A percentile compares a stretch with the other conserved stretches of the same genome.
These are phyloP conservation scores for Leccinum fibrillosum DNA, from an alignment of 768 basidiomycete species.

Conservation along the genomic window DNA sequence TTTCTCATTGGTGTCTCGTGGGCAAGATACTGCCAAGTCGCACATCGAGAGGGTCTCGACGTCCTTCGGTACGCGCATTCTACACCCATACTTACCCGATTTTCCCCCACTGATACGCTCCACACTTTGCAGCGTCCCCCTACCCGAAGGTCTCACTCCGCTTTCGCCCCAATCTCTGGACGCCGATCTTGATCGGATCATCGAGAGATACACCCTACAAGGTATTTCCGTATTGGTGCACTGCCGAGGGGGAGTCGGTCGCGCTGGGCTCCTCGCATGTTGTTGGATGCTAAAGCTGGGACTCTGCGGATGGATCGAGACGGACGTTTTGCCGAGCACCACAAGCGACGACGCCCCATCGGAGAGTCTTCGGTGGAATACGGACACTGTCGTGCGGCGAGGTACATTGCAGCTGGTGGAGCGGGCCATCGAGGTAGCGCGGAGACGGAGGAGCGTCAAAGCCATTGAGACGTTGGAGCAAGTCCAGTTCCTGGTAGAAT, in stretches of 20 bases:
- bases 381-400: conserved; percentile 28
- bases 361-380: conserved; percentile 16
- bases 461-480: conserved; percentile 95
- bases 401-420: conserved; percentile 68
- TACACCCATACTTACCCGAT: neutral
- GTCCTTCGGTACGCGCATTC: conserved; percentile 59
- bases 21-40: conserved; percentile 66
- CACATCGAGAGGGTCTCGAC: conserved; percentile 66
- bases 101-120: neutral
- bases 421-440: conserved; percentile 66
- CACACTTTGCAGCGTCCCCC: conserved; percentile 60
- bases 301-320: conserved; percentile 68
- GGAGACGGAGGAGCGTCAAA: conserved; percentile 78
- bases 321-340: conserved; percentile 7
- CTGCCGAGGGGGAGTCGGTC: conserved; percentile 91
- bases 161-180: conserved; percentile 57
- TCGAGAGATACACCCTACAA: conserved; percentile 66
- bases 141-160: conserved; percentile 87
- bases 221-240: conserved; percentile 79
- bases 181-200: conserved; percentile 58
- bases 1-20: conserved; percentile 81
- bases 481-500: conserved; percentile 79
- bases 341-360: neutral
- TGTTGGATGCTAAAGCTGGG: conserved; percentile 93
- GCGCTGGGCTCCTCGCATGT: conserved; percentile 88